Evolutionary conservation across 768 basidiomycete species (phyloP).

Genomic region (Leucosporidium scottii): DNA sequence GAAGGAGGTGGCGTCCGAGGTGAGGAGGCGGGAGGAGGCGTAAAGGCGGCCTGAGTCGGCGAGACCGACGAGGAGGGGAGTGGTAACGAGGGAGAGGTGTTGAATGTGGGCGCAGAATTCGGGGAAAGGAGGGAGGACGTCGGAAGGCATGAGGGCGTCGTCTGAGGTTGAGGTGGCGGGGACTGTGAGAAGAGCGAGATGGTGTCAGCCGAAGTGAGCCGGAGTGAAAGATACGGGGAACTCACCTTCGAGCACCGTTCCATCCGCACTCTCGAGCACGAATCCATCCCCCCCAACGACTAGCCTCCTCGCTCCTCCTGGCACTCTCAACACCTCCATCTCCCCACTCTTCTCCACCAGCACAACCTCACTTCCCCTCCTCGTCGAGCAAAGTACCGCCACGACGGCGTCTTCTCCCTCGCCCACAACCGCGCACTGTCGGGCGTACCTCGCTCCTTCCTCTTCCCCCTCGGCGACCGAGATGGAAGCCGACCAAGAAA

Average conservation of each 20-base stretch:
- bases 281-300: constrained; percentile 22
- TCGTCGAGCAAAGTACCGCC: constrained; percentile 24
- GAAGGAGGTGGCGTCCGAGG: constrained; percentile 56
- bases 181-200: background rate
- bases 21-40: constrained; percentile 44
- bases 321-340: constrained; percentile 2
- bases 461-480: background rate
- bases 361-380: constrained; percentile 25
- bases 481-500: background rate
- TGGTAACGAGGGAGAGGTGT: constrained; percentile 32
- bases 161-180: constrained; percentile 6
- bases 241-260: constrained; percentile 37
- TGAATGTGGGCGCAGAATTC: constrained; percentile 54
- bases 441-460: background rate
- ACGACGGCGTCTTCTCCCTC: background rate
- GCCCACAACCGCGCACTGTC: constrained; percentile 15
- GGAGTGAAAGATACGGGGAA: background rate
- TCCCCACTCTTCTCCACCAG: constrained; percentile 12
- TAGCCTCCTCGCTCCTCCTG: constrained; percentile 30
- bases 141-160: constrained; percentile 39
- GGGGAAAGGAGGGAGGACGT: constrained; percentile 46
- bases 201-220: background rate
- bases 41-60: constrained; percentile 61
- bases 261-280: constrained; percentile 26
- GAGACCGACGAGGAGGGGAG: constrained; percentile 55